Conservation (phyloP, 208 protist species). For the Crithidia sp. region DNA sequence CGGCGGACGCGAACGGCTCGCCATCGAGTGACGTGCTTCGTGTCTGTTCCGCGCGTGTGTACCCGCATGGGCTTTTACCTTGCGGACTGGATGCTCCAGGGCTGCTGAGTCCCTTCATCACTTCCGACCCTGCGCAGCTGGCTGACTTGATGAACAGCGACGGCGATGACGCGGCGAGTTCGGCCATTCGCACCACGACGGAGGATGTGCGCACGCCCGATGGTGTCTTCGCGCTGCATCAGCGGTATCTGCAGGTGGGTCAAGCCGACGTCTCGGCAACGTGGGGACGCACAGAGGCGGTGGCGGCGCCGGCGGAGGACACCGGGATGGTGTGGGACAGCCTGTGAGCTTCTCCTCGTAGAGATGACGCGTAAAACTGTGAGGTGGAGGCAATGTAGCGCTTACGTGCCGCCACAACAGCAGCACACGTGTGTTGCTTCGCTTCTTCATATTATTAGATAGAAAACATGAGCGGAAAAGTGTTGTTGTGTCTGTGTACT, state of each 20-base stretch:
- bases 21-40: slow-evolving; percentile 38
- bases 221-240: slow-evolving; percentile 44
- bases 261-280: slow-evolving; percentile 17
- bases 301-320: not conserved
- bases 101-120: slow-evolving; percentile 58
- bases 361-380: not conserved
- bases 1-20: slow-evolving; percentile 8
- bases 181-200: slow-evolving; percentile 24
- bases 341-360: not conserved
- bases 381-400: not conserved
- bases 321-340: slow-evolving; percentile 34
- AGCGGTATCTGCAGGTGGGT: slow-evolving; percentile 52
- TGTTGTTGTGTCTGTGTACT: no score
- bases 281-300: slow-evolving; percentile 4
- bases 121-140: slow-evolving; percentile 40
- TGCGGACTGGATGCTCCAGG: slow-evolving; percentile 65
- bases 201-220: slow-evolving; percentile 27
- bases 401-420: no score
- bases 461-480: no score
- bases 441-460: no score
- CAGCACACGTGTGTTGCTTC: no score
- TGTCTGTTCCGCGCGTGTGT: slow-evolving; percentile 56
- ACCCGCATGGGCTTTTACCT: slow-evolving; percentile 72
- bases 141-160: slow-evolving; percentile 3
- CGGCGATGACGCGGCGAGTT: slow-evolving; percentile 3